Conservation (phyloP, 2,329 filamentous ascomycete genomes). For the Penicillium hordei region DNA sequence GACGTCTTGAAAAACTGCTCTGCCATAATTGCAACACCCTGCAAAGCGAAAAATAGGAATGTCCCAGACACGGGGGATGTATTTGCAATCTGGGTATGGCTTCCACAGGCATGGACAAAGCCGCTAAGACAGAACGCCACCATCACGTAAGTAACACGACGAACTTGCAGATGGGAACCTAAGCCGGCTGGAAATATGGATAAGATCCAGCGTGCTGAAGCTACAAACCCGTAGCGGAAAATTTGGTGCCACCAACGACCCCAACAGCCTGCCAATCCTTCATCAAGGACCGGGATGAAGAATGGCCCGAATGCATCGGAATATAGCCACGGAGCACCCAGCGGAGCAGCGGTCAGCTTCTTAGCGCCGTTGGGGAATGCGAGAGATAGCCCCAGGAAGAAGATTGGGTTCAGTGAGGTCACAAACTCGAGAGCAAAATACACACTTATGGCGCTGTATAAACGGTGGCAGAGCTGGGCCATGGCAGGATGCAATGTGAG, state of each 20-base stretch:
- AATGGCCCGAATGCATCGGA: slow-evolving; percentile 58
- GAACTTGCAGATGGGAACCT: slow-evolving; percentile 16
- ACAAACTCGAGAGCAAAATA: slow-evolving; percentile 61
- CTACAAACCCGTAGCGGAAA: slow-evolving; percentile 63
- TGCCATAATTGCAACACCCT: slow-evolving; percentile 63
- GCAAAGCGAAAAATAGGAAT: slow-evolving; percentile 69
- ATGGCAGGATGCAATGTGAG: slow-evolving; percentile 45
- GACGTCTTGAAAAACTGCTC: slow-evolving; percentile 52
- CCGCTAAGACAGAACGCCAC: slow-evolving; percentile 39
- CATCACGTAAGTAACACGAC: slow-evolving; percentile 27
- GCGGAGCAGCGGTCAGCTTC: slow-evolving; percentile 58
- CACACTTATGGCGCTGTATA: slow-evolving; percentile 58
- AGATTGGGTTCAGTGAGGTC: slow-evolving; percentile 61
- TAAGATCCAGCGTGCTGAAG: slow-evolving; percentile 41
- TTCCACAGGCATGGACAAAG: slow-evolving; percentile 67
- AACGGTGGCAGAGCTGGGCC: slow-evolving; percentile 57
- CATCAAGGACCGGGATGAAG: slow-evolving; percentile 47
- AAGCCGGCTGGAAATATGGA: slow-evolving; percentile 27
- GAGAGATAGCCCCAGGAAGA: slow-evolving; percentile 55
- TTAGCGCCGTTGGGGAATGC: slow-evolving; percentile 55
- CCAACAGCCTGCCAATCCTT: slow-evolving; percentile 80
- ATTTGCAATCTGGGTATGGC: slow-evolving; percentile 63
- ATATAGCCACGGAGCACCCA: slow-evolving; percentile 63
- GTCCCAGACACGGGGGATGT: slow-evolving; percentile 55
- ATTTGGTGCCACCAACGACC: slow-evolving; percentile 87